Conservation (phyloP, 148 eudicot species). For the Nepenthes gracilis region DNA sequence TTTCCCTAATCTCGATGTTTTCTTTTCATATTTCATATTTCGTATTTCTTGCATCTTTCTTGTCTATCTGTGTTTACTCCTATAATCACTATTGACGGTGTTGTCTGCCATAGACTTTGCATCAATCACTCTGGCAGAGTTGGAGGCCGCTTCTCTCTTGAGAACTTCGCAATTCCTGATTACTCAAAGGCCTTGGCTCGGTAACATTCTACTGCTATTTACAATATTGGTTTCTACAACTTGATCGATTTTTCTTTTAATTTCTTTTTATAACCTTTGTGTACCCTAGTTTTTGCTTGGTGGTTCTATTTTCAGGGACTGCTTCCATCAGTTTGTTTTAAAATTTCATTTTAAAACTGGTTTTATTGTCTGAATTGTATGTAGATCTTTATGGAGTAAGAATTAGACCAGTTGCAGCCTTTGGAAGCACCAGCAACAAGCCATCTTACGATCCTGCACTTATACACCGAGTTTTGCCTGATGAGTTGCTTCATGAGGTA, state of each 20-base stretch:
- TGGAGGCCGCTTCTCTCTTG: conserved; percentile 63
- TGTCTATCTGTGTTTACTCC: too few species aligned
- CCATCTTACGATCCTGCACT: conserved; percentile 56
- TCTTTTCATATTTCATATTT: too few species aligned
- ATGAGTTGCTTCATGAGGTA: conserved; percentile 94
- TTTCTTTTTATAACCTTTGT: not conserved
- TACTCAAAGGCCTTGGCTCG: conserved; percentile 92
- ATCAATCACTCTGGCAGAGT: conserved; percentile 37
- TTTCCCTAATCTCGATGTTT: too few species aligned
- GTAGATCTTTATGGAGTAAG: conserved; percentile 85
- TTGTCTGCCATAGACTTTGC: too few species aligned
- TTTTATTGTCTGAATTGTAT: conserved; percentile 4
- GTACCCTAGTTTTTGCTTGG: not conserved
- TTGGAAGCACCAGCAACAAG: conserved; percentile 50
- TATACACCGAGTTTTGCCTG: conserved; percentile 69
- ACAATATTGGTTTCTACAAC: not conserved
- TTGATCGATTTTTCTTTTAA: not conserved
- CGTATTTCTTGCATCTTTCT: too few species aligned
- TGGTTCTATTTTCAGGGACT: not conserved
- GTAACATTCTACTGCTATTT: conserved; percentile 18
- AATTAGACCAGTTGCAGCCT: conserved; percentile 70
- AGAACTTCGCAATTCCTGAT: conserved; percentile 57
- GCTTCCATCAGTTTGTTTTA: not conserved
- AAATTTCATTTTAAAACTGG: not conserved
- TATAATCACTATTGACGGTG: too few species aligned